Evolutionary conservation across 1,139 yeast genomes (phyloP).

Genomic region (Sugiyamaella japonica): DNA sequence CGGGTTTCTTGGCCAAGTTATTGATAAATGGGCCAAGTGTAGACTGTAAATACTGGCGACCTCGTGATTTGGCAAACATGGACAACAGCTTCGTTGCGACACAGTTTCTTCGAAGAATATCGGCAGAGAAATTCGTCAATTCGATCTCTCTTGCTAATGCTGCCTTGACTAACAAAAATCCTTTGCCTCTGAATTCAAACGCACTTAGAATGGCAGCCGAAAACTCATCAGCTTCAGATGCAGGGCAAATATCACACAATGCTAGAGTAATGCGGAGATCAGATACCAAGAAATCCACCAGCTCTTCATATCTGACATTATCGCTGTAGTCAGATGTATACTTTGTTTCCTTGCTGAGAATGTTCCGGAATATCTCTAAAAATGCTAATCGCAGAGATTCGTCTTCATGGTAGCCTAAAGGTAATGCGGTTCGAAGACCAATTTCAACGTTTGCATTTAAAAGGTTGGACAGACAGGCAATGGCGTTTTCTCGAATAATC

Average conservation of each 20-base stretch:
- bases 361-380: slow-evolving; percentile 72
- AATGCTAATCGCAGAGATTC: slow-evolving; percentile 66
- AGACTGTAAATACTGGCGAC: slow-evolving; percentile 55
- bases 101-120: slow-evolving; percentile 76
- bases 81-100: slow-evolving; percentile 78
- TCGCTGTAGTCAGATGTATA: slow-evolving; percentile 38
- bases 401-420: slow-evolving; percentile 75
- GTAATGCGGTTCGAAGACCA: slow-evolving; percentile 74
- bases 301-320: slow-evolving; percentile 35
- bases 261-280: slow-evolving; percentile 27
- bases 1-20: slow-evolving; percentile 52
- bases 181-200: slow-evolving; percentile 54
- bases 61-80: slow-evolving; percentile 66
- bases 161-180: slow-evolving; percentile 57
- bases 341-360: slow-evolving; percentile 49
- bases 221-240: slow-evolving; percentile 69
- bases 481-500: slow-evolving; percentile 62
- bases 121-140: slow-evolving; percentile 61
- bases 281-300: slow-evolving; percentile 35
- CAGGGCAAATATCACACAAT: slow-evolving; percentile 50
- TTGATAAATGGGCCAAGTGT: slow-evolving; percentile 58
- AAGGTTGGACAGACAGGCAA: slow-evolving; percentile 65
- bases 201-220: slow-evolving; percentile 70
- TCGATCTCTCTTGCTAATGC: slow-evolving; percentile 64
- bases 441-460: slow-evolving; percentile 73